Percentiles rank a stretch among this genome's conserved stretches.
phyloP scores from a whole-genome alignment of 768 basidiomycete genomes.

The Rhodosporidiobolus sp. region DNA sequence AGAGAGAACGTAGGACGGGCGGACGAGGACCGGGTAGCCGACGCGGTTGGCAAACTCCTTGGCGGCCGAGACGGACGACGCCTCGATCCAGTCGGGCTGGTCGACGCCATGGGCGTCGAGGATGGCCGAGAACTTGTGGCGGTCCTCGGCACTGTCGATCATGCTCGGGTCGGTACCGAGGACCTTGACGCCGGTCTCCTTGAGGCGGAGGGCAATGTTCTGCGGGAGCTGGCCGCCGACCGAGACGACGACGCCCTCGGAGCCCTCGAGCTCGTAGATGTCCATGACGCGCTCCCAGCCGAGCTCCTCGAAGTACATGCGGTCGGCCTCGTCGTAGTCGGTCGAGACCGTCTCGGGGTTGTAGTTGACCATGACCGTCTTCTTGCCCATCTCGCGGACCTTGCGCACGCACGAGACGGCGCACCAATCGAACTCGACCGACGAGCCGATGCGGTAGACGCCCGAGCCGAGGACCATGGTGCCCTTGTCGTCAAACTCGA shows the following conservation, averaged over 20 bases:
- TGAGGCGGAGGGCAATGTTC: slow-evolving; percentile 94
- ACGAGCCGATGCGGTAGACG: slow-evolving; percentile 96
- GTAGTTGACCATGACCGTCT: slow-evolving; percentile 99
- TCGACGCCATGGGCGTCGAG: slow-evolving; percentile 93
- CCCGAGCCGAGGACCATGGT: slow-evolving; percentile 99
- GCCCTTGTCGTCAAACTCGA: slow-evolving; percentile 90
- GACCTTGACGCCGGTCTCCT: slow-evolving; percentile 83
- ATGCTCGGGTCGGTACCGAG: slow-evolving; percentile 91
- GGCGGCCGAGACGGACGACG: slow-evolving; percentile 79
- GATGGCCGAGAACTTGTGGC: slow-evolving; percentile 97
- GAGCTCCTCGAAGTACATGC: slow-evolving; percentile 97
- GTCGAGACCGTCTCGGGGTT: slow-evolving; percentile 99
- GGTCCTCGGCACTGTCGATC: slow-evolving; percentile 96
- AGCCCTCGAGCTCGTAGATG: slow-evolving; percentile 92
- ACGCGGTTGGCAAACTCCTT: slow-evolving; percentile 86
- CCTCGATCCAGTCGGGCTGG: slow-evolving; percentile 94
- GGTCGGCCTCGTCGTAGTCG: slow-evolving; percentile 98
- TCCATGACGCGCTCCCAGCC: slow-evolving; percentile 99
- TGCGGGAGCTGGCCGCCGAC: slow-evolving; percentile 98
- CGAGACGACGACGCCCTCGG: slow-evolving; percentile 90
- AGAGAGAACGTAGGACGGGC: slow-evolving; percentile 96
- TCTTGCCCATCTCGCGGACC: slow-evolving; percentile 84
- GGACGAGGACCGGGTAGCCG: slow-evolving; percentile 92
- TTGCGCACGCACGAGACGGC: slow-evolving; percentile 97
- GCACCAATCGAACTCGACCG: slow-evolving; percentile 99